Evolutionary conservation across 2,329 filamentous ascomycete genomes (phyloP), one percentile per base, ranked within the genome.

Genomic region (Microdochium trichocladiopsis): DNA sequence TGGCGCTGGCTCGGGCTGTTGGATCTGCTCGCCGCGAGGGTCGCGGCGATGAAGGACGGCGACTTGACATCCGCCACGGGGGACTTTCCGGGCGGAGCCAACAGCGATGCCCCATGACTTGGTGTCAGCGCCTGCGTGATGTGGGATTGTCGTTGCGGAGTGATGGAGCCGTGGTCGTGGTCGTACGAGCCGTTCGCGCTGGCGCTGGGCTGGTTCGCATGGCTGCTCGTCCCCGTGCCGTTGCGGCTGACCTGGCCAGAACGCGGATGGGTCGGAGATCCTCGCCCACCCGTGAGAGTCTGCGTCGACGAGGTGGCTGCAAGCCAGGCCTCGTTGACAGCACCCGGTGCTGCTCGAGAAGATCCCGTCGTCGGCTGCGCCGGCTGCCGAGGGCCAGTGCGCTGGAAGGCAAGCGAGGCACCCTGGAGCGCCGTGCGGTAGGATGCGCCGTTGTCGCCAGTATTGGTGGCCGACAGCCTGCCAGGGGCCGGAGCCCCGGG

Each of bases 21-120:
- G 16, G 81, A 79, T 63, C 84, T 73, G 52, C 82, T 84, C 21
- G 83, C 84, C 2, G 82, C 83, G 24, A 84, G 67, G 25, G 75
- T 80, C 12, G 82, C 82, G 12, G 83, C 83, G 55, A 85, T 79
- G 55, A 80, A 78, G 4, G 80, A 86, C 5, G 83, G 75, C 47
- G 78, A 84, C 53, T 76, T 77, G 14, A 69, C 61, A 52, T 74
- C 74, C 51, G 62, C 52, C 54, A 51, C 56, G 43, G 56, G 31
- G 22, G 54, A 53, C 51, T 58, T 62, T 10, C 47, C 56, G 18
- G 57, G 54, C 31, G 58, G 53, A 36, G 52, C 51, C 28, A 60
- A 48, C 33, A 55, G 28, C 23, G 52, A 28, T 23, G 25, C 25
- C 25, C 47, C 36, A 23, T 50, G 48, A n/a, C 41, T 45, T 18